Base-by-base conservation (phyloP, 345 rosid genomes). In the Eucalyptus sp. region DNA sequence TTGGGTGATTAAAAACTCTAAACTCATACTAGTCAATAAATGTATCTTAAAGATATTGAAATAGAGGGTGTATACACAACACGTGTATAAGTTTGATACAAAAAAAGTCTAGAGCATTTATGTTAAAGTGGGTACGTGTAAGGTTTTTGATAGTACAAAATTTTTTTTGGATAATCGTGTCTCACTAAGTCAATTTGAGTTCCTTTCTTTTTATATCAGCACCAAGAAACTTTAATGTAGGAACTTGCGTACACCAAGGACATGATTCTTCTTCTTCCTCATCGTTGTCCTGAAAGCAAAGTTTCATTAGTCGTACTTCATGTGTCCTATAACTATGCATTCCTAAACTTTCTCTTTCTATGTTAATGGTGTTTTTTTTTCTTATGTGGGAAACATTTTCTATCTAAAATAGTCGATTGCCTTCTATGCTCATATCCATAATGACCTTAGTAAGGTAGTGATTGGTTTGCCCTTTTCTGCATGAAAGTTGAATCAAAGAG, bases 181-280 rank as follows among this genome's bases (percentile, higher is more conserved):
- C 62, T 22, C 13, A 0, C 0, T 24, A 0, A 56, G 29, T 56
- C 24, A 20, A 2, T 56, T 24, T 1, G 62, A 24, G 13, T 56
- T 56, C 29, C 29, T 56, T 56, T 56, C 29, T 9, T 56, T 22
- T 24, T 56, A 56, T 56, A 56, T 56, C 13, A 3, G 13, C 27
- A 29, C 68, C 68, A 64, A 14, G 20, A n/a, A 64, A 10, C 41
- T n/a, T 62, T 29, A 62, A 62, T 29, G 33, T 6, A 27, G 68
- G 68, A 27, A 62, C 33, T 62, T 29, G 16, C 1, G 16, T 62
- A 27, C 68, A 27, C 68, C 4, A 5, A 7, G 68, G n/a, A 62
- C 68, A 13, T 13, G 68, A 27, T 14, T n/a, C 76, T 27, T n/a
- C 41, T 15, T 64, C 41, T 14, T n/a, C 76, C 76, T n/a, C 76